Evolutionary conservation across 2,329 filamentous ascomycete species (phyloP).

Genomic region (Plectosphaerella sp.): DNA sequence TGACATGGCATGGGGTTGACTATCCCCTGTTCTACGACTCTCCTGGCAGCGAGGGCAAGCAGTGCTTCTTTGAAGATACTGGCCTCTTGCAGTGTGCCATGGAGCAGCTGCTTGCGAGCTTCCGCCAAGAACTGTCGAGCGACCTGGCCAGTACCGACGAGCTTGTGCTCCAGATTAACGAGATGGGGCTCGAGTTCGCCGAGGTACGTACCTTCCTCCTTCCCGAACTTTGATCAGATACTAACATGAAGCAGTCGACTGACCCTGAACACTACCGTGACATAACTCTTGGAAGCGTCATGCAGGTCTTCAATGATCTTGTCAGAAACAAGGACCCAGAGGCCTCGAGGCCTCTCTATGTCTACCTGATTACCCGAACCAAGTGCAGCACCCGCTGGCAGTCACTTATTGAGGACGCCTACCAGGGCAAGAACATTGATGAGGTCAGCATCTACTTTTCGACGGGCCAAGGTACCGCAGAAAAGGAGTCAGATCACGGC

Average conservation of each 20-base stretch:
- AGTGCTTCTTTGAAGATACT: slow-evolving; percentile 41
- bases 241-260: slow-evolving; percentile 29
- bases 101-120: slow-evolving; percentile 35
- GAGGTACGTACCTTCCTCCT: slow-evolving; percentile 31
- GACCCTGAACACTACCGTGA: slow-evolving; percentile 26
- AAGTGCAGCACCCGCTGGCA: slow-evolving; percentile 33
- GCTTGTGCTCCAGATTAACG: slow-evolving; percentile 45
- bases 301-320: slow-evolving; percentile 36
- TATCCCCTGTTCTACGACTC: slow-evolving; percentile 32
- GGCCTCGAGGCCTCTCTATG: slow-evolving; percentile 31
- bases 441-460: slow-evolving; percentile 34
- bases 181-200: slow-evolving; percentile 48
- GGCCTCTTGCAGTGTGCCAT: slow-evolving; percentile 38
- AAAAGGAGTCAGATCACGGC: not conserved
- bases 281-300: slow-evolving; percentile 34
- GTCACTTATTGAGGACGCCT: slow-evolving; percentile 34
- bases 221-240: not conserved
- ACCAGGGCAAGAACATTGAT: slow-evolving; percentile 33
- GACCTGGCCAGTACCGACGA: slow-evolving; percentile 43
- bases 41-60: slow-evolving; percentile 20
- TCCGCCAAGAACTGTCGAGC: slow-evolving; percentile 40
- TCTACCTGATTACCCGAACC: slow-evolving; percentile 35
- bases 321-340: slow-evolving; percentile 39
- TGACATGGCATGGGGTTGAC: slow-evolving; percentile 38
- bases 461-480: slow-evolving; percentile 9